phyloP scores from a whole-genome alignment of 2,329 filamentous ascomycete genomes.

The Penicillium sp. region DNA sequence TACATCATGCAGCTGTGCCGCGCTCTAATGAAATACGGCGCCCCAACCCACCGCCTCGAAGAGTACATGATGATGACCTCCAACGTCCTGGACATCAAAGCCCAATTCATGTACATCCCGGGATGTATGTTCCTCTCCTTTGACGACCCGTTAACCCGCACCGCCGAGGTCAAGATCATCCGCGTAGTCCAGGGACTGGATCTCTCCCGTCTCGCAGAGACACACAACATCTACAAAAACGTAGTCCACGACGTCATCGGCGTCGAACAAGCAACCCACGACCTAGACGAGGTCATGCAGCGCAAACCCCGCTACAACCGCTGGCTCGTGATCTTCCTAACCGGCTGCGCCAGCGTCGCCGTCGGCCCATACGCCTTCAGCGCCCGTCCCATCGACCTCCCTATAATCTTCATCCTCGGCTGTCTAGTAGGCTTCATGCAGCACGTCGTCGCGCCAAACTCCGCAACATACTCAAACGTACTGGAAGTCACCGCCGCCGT shows the following conservation, averaged over 20 bases:
- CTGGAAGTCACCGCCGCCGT: constrained; percentile 52
- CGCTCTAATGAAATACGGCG: constrained; percentile 29
- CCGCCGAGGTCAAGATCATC: constrained; percentile 44
- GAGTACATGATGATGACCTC: constrained; percentile 87
- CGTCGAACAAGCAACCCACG: constrained; percentile 37
- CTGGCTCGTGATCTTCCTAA: constrained; percentile 59
- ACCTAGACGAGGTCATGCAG: constrained; percentile 53
- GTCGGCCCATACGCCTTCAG: constrained; percentile 78
- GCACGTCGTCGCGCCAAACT: constrained; percentile 69
- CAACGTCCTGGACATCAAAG: constrained; percentile 78
- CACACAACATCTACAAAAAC: constrained; percentile 44
- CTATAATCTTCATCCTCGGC: constrained; percentile 62
- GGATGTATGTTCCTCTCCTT: constrained; percentile 54
- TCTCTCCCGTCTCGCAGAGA: constrained; percentile 40
- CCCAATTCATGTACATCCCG: constrained; percentile 83
- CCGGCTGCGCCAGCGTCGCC: constrained; percentile 68
- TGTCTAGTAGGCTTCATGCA: constrained; percentile 70
- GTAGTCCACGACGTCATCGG: constrained; percentile 43
- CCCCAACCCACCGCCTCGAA: constrained; percentile 49
- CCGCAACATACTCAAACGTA: constrained; percentile 55
- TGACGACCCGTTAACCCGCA: constrained; percentile 49
- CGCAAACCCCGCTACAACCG: constrained; percentile 53
- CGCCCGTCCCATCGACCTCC: constrained; percentile 59
- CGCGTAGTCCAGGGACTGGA: constrained; percentile 40
- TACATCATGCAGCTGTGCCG: constrained; percentile 31